phyloP scores from a whole-genome alignment of 2,329 filamentous ascomycete genomes.

The Tolypocladium tropicale region DNA sequence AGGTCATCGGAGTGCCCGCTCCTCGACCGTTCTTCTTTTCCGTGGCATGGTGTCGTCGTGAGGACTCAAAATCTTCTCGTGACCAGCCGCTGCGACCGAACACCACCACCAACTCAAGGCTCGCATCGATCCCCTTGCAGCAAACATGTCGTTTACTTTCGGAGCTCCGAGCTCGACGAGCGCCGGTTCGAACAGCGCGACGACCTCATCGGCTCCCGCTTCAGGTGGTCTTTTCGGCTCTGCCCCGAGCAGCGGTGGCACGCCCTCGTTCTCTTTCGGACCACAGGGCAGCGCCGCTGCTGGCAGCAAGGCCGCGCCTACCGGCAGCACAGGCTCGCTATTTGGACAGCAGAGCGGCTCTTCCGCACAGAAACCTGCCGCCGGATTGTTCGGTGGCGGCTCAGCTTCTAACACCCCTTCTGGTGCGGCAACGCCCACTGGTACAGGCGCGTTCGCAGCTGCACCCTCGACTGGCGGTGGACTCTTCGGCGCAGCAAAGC shows the following conservation, averaged over 20 bases:
- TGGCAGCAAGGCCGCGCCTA: conserved; percentile 16
- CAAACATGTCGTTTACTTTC: conserved; percentile 31
- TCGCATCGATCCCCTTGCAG: not conserved
- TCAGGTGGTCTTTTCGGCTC: conserved; percentile 30
- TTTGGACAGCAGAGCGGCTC: conserved; percentile 21
- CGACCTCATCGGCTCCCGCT: conserved; percentile 27
- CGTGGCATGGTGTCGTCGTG: conserved; percentile 4
- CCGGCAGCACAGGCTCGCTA: conserved; percentile 15
- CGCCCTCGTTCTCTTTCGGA: conserved; percentile 32
- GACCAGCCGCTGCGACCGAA: not conserved
- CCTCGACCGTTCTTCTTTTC: not conserved
- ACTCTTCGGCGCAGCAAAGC: conserved; percentile 8
- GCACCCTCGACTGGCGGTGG: not conserved
- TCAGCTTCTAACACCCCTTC: not conserved
- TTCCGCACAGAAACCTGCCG: conserved; percentile 15
- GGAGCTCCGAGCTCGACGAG: conserved; percentile 21
- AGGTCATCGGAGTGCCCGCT: not conserved
- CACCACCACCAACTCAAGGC: not conserved
- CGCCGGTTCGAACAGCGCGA: conserved; percentile 19
- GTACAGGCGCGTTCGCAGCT: conserved; percentile 8
- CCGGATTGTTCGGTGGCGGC: conserved; percentile 20
- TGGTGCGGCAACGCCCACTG: conserved; percentile 9
- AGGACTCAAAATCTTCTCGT: not conserved
- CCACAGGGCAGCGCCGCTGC: conserved; percentile 12
- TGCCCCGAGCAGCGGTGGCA: conserved; percentile 11